These are phyloP conservation scores for Pilatotrama ljubarskyi DNA, from an alignment of 768 basidiomycete species.

Conservation along the genomic window DNA sequence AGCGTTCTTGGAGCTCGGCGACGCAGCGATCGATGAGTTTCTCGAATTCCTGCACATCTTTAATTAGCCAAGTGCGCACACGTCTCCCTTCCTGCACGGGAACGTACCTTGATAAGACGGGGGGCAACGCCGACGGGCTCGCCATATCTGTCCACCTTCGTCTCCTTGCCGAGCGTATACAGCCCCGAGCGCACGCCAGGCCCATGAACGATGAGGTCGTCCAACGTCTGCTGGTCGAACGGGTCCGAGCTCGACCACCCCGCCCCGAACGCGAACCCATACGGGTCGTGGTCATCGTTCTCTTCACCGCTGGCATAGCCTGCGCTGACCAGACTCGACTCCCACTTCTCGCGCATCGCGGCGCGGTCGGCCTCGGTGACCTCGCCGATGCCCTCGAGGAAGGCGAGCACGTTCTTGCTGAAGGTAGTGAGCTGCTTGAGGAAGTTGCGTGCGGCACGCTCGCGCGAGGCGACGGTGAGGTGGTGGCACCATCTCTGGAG, in stretches of 20 bases:
- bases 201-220: conserved; percentile 31
- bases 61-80: neutral
- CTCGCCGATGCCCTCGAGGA: conserved; percentile 51
- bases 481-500: conserved; percentile 59
- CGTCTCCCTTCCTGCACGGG: neutral
- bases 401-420: conserved; percentile 46
- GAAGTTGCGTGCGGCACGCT: conserved; percentile 45
- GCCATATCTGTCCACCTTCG: conserved; percentile 45
- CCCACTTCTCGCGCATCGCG: conserved; percentile 52
- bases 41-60: conserved; percentile 44
- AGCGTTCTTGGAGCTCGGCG: conserved; percentile 45
- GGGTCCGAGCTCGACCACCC: conserved; percentile 31
- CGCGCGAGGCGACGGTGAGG: conserved; percentile 53
- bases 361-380: conserved; percentile 54
- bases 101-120: conserved; percentile 40
- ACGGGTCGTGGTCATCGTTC: conserved; percentile 21
- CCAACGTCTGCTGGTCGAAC: conserved; percentile 23
- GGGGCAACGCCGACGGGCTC: conserved; percentile 48
- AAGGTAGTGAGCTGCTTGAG: conserved; percentile 50
- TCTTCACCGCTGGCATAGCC: conserved; percentile 25
- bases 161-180: conserved; percentile 36
- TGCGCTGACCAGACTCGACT: conserved; percentile 37
- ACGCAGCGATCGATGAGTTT: conserved; percentile 47
- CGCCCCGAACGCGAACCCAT: conserved; percentile 3
- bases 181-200: conserved; percentile 26